Evolutionary conservation across 169 alveolate species (phyloP).

Genomic region (Cryptosporidium parvum): DNA sequence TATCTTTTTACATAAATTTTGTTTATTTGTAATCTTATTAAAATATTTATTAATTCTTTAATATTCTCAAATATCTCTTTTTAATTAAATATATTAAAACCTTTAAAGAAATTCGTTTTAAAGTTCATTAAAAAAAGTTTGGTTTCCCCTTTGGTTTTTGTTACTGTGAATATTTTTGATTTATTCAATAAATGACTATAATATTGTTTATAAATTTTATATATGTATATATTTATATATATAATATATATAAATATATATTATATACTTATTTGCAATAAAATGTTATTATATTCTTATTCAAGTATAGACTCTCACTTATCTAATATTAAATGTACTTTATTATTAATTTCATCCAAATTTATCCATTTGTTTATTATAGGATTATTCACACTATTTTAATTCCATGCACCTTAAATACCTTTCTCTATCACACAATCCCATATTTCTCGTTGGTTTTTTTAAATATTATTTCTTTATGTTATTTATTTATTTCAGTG

Average conservation of each 20-base stretch:
- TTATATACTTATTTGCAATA: not conserved
- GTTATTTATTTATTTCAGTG: not conserved
- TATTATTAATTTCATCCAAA: not conserved
- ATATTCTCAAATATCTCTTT: not conserved
- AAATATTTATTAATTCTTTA: not conserved
- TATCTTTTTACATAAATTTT: not conserved
- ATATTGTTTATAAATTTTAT: no score
- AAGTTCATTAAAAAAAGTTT: slow-evolving; percentile 7
- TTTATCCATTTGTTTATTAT: not conserved
- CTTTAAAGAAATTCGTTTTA: not conserved
- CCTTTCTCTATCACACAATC: not conserved
- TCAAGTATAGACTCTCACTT: not conserved
- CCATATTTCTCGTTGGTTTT: not conserved
- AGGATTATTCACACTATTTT: not conserved
- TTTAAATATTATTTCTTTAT: not conserved
- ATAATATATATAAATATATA: not conserved
- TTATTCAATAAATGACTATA: not conserved
- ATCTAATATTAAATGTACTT: not conserved
- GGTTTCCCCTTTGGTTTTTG: not conserved
- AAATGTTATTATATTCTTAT: not conserved
- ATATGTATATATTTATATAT: not conserved
- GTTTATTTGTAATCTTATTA: not conserved
- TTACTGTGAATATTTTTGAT: not conserved
- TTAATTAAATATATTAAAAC: slow-evolving; percentile 2
- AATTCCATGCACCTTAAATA: slow-evolving; percentile 3